phyloP scores from a whole-genome alignment of 2,329 filamentous ascomycete genomes.

The Neonectria neomacrospora region DNA sequence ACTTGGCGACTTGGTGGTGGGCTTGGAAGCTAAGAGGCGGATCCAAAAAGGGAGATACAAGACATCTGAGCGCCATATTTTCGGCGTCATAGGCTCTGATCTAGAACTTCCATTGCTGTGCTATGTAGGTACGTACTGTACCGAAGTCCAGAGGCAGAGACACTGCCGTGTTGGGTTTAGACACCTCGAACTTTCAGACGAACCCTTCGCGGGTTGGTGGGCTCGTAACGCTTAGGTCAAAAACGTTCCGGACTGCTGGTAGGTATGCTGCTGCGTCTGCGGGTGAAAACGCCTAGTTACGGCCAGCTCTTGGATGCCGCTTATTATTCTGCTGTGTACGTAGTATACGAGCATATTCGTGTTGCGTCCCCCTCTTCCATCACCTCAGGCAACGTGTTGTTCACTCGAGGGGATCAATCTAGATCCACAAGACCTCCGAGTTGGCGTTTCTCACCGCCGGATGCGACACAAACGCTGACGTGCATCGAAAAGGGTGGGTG shows the following conservation, averaged over 20 bases:
- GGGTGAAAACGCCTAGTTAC: not conserved
- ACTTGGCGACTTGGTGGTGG: conserved; percentile 10
- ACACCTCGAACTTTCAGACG: conserved; percentile 1
- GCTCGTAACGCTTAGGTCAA: not conserved
- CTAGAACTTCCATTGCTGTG: conserved; percentile 7
- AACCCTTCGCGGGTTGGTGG: conserved; percentile 16
- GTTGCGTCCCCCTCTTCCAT: conserved; percentile 21
- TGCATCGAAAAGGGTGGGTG: conserved; percentile 36
- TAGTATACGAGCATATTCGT: conserved; percentile 13
- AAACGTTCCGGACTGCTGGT: conserved; percentile 16
- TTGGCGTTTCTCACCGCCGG: conserved; percentile 39
- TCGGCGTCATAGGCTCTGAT: conserved; percentile 1
- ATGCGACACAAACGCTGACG: conserved; percentile 24
- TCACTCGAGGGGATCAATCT: conserved; percentile 14
- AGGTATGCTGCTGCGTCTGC: conserved; percentile 4
- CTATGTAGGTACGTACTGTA: too few relatives aligned
- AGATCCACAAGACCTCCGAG: conserved; percentile 17
- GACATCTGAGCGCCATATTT: conserved; percentile 19
- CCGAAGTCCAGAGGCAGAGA: not conserved
- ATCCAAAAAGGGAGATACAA: conserved; percentile 16
- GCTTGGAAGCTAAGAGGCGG: conserved; percentile 21
- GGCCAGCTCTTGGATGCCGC: not conserved
- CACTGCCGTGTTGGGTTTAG: conserved; percentile 17
- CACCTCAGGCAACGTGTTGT: conserved; percentile 10
- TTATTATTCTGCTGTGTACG: not conserved